Evolutionary conservation across 371 early-diverging fungal genomes (phyloP), one percentile per base, ranked within the genome.

Genomic region (Globomyces sp.): DNA sequence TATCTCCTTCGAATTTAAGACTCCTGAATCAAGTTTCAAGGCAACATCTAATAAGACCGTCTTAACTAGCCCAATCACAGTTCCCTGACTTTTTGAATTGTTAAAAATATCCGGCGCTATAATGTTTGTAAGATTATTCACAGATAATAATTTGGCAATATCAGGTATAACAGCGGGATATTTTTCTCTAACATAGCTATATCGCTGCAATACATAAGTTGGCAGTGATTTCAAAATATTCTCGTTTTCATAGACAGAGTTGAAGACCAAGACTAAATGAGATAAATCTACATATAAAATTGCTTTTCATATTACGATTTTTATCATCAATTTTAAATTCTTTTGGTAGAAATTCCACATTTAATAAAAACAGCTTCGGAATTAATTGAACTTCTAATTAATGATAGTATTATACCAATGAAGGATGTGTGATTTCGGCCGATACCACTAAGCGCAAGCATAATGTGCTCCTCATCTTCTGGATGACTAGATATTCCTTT

Each of bases 271-370:
- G 10, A 58, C 44, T 24, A 58, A 8, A 58, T 58, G 24, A 44
- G 58, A 34, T 24, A 58, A n/a, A 44, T 39, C 58, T 58, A 58
- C 13, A 13, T n/a, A 43, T 6, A 44, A 40, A 24, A 24, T 0
- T 24, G 24, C 24, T 10, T 47, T 1, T 9, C n/a, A 58, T 4
- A 39, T 41, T 44, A 58, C 58, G 44, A 43, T 40, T 6, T 34
- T 44, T 58, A 3, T 89, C 89, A 58, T 89, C 88, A 5, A 85
- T 80, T 49, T 84, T 84, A 10, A 83, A 74, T 67, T 93, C 93
- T 63, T 80, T 82, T 13, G 88, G 83, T 40, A 91, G 67, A 63
- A 79, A 93, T 13, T 82, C 80, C 55, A 75, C 76, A 65, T 90
- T 85, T 36, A 92, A 75, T 9, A 78, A 80, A 6, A 92, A 76